A percentile compares a stretch with the other conserved stretches of the same genome.
phyloP scores from a whole-genome alignment of 1,139 yeast genomes.

The Zygoascus sp. region DNA sequence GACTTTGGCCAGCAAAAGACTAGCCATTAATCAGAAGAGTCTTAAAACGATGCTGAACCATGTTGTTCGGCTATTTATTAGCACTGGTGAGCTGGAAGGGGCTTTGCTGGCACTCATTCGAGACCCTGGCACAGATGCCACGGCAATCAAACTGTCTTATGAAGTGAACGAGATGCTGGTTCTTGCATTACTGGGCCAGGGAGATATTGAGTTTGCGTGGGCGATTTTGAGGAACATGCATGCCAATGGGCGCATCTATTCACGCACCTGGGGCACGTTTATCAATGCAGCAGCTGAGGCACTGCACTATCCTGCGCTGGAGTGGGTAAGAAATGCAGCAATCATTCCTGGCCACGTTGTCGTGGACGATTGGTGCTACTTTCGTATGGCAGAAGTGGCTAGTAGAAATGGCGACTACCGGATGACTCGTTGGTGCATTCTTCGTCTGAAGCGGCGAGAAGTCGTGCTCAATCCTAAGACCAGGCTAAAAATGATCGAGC shows the following conservation, averaged over 20 bases:
- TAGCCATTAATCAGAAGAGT: neutral
- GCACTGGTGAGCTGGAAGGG: slow-evolving; percentile 24
- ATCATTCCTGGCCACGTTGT: slow-evolving; percentile 32
- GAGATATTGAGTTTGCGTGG: slow-evolving; percentile 31
- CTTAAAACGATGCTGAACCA: slow-evolving; percentile 13
- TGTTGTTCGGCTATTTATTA: slow-evolving; percentile 24
- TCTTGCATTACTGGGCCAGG: slow-evolving; percentile 24
- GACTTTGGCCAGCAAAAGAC: slow-evolving; percentile 1
- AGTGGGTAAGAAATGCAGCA: slow-evolving; percentile 31
- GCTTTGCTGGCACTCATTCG: slow-evolving; percentile 26
- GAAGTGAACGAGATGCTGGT: slow-evolving; percentile 30
- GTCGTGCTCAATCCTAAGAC: slow-evolving; percentile 14
- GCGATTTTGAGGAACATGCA: slow-evolving; percentile 27
- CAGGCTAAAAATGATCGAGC: slow-evolving; percentile 13
- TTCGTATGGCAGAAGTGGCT: slow-evolving; percentile 29
- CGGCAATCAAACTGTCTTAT: slow-evolving; percentile 19
- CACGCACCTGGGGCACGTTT: slow-evolving; percentile 36
- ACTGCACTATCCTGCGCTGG: slow-evolving; percentile 26
- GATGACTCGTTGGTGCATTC: slow-evolving; percentile 31
- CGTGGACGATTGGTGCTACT: slow-evolving; percentile 31
- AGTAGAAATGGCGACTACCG: slow-evolving; percentile 24
- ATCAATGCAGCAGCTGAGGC: slow-evolving; percentile 26
- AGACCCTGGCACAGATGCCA: slow-evolving; percentile 21
- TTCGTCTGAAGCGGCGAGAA: slow-evolving; percentile 21
- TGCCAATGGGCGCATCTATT: slow-evolving; percentile 22